Percentiles rank a stretch among this genome's conserved stretches.
These are phyloP conservation scores for Magnolia officinalis DNA, from an alignment of 164 flowering plant species.

Conservation along the genomic window DNA sequence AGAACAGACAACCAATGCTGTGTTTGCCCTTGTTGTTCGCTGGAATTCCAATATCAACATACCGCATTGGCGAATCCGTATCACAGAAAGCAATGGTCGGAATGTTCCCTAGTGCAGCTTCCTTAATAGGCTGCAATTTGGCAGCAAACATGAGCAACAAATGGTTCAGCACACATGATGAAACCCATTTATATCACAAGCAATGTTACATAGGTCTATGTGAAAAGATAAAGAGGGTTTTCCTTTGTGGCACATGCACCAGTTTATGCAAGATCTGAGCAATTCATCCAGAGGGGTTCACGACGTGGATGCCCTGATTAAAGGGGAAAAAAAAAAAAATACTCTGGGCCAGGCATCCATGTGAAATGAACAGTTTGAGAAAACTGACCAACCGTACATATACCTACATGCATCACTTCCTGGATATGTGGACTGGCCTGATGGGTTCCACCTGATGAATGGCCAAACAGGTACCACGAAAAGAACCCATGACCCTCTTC, in stretches of 20 bases:
- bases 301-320: no score
- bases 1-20: constrained; percentile 84
- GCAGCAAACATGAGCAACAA: background rate
- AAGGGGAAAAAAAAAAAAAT: no score
- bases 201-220: no score
- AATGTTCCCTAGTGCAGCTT: constrained; percentile 77
- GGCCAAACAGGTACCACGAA: background rate
- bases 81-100: constrained; percentile 96
- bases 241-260: no score
- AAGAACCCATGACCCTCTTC: background rate
- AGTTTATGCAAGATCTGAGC: no score
- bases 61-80: constrained; percentile 81
- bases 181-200: background rate
- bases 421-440: background rate
- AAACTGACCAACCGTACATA: no score
- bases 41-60: constrained; percentile 89
- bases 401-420: background rate
- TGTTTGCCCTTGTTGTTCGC: constrained; percentile 94
- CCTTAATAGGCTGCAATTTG: constrained; percentile 77
- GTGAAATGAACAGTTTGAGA: no score
- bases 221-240: no score
- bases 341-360: no score
- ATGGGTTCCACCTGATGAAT: background rate
- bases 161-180: background rate
- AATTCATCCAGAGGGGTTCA: no score